Percentiles rank a stretch among this genome's conserved stretches.
Evolutionary conservation across 176 grass and related monocot species (phyloP).

Genomic region (Avena atlantica): DNA sequence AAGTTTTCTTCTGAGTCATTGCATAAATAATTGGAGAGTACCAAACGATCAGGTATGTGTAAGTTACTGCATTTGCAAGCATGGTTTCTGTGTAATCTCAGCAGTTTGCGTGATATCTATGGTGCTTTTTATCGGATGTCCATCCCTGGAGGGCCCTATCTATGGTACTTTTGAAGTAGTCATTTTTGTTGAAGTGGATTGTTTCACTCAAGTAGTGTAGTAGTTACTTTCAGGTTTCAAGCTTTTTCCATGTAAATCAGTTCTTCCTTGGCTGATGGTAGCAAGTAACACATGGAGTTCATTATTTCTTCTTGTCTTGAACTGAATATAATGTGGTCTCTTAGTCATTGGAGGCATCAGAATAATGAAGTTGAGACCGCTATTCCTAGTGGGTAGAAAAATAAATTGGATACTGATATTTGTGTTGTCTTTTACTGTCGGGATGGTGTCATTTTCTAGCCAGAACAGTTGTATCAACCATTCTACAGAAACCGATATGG

Average conservation of each 20-base stretch:
- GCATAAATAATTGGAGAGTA: conserved; percentile 92
- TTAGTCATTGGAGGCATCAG: conserved; percentile 13
- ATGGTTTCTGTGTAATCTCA: conserved; percentile 18
- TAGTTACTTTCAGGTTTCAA: conserved; percentile 5
- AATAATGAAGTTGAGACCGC: conserved; percentile 10
- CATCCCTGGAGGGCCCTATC: background rate
- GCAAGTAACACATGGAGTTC: conserved; percentile 20
- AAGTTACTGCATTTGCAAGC: conserved; percentile 18
- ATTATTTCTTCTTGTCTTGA: background rate
- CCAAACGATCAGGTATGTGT: conserved; percentile 78
- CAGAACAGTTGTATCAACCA: background rate
- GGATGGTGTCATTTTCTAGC: background rate
- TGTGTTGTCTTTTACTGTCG: background rate
- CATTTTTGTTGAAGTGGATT: conserved; percentile 12
- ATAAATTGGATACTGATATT: conserved; percentile 6
- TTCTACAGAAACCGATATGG: conserved; percentile 34
- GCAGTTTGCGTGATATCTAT: background rate
- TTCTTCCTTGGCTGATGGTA: conserved; percentile 25
- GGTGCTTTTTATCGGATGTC: background rate
- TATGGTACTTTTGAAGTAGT: conserved; percentile 23
- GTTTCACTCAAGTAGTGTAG: conserved; percentile 28
- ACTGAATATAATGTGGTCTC: conserved; percentile 10
- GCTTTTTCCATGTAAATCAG: conserved; percentile 19
- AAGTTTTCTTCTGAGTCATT: conserved; percentile 97
- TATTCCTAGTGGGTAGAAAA: background rate